These are phyloP conservation scores for Plectosphaerella plurivora DNA, from an alignment of 2,329 filamentous ascomycete genomes.

Conservation along the genomic window DNA sequence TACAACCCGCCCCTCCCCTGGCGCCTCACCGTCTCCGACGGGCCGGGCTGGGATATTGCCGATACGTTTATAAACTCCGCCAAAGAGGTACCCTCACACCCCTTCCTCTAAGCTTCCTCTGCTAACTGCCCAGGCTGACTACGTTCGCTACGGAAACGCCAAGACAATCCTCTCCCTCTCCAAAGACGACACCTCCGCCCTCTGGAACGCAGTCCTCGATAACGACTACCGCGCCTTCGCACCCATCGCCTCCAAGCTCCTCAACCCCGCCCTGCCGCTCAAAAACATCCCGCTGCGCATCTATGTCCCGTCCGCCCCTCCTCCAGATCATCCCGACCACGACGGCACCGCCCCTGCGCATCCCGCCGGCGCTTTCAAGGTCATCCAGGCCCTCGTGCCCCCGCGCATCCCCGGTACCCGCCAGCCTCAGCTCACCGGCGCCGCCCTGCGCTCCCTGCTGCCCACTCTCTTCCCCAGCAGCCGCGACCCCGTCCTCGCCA, in stretches of 20 bases:
- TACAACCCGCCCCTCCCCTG: constrained; percentile 52
- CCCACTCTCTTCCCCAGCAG: constrained; percentile 84
- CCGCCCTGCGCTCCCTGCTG: constrained; percentile 69
- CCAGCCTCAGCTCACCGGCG: constrained; percentile 58
- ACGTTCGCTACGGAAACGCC: constrained; percentile 79
- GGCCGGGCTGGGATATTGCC: constrained; percentile 53
- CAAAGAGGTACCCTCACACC: constrained; percentile 48
- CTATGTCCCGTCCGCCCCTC: constrained; percentile 70
- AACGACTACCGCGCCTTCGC: constrained; percentile 72
- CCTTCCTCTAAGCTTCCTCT: neutral
- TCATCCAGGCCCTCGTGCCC: constrained; percentile 72
- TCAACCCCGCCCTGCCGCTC: constrained; percentile 70
- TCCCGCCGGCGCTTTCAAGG: constrained; percentile 53
- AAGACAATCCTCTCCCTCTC: constrained; percentile 87
- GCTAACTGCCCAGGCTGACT: constrained; percentile 59
- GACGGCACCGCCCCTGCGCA: constrained; percentile 5
- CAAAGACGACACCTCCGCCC: constrained; percentile 73
- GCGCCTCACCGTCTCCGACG: constrained; percentile 50
- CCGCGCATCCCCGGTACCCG: constrained; percentile 31
- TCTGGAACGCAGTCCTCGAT: constrained; percentile 77
- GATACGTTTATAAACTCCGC: constrained; percentile 62
- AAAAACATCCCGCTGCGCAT: constrained; percentile 83
- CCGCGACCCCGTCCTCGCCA: constrained; percentile 77
- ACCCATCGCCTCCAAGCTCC: constrained; percentile 69
- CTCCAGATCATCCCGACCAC: constrained; percentile 18